phyloP scores from a whole-genome alignment of 768 basidiomycete genomes.

The Agaricus subrufescens region DNA sequence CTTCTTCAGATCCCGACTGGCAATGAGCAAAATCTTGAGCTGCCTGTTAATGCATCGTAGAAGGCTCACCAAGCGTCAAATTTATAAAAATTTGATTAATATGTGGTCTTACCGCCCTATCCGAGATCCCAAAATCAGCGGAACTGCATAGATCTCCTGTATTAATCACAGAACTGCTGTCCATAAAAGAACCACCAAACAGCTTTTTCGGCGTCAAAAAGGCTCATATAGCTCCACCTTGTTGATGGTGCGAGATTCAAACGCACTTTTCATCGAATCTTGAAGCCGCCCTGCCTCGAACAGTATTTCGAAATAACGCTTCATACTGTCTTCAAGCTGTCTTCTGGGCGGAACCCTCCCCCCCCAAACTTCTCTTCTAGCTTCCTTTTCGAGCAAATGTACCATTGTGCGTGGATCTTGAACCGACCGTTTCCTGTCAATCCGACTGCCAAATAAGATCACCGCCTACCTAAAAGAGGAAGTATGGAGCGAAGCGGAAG shows the following conservation, averaged over 20 bases:
- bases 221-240: neutral
- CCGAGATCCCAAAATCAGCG: neutral
- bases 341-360: neutral
- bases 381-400: neutral
- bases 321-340: slow-evolving; percentile 1
- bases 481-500: neutral
- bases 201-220: neutral
- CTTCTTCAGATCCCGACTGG: slow-evolving; percentile 7
- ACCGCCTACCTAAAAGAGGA: neutral
- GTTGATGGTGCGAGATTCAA: neutral
- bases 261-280: neutral
- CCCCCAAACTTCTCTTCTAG: neutral
- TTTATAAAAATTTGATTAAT: neutral
- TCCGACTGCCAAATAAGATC: neutral
- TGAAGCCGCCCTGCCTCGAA: neutral
- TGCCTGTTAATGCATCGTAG: neutral
- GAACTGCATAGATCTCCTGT: neutral
- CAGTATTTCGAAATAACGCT: slow-evolving; percentile 1
- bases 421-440: neutral
- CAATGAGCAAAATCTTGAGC: slow-evolving; percentile 3
- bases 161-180: slow-evolving; percentile 2
- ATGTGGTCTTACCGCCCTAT: neutral
- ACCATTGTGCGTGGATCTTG: slow-evolving; percentile 1
- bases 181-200: neutral
- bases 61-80: neutral